Conservation (phyloP, 2,329 filamentous ascomycete genomes). For the Diaporthe vexans region DNA sequence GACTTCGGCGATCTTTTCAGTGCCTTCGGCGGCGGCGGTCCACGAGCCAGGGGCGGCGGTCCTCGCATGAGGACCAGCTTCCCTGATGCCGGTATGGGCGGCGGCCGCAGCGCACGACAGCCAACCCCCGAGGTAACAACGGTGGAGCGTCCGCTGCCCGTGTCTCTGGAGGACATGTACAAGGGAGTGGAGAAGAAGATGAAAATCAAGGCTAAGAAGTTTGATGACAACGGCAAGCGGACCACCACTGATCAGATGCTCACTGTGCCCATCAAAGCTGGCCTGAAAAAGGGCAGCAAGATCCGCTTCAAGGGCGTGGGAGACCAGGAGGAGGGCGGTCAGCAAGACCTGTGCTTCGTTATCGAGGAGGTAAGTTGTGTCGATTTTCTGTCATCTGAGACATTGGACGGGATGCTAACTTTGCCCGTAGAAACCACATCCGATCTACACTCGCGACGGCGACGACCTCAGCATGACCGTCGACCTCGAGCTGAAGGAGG, state of each 20-base stretch:
- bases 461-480: slow-evolving; percentile 87
- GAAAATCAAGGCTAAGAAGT: slow-evolving; percentile 97
- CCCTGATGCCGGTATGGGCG: slow-evolving; percentile 48
- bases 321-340: slow-evolving; percentile 95
- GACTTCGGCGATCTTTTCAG: slow-evolving; percentile 70
- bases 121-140: slow-evolving; percentile 89
- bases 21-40: slow-evolving; percentile 60
- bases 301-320: slow-evolving; percentile 99
- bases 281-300: slow-evolving; percentile 96
- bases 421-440: slow-evolving; percentile 81
- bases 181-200: slow-evolving; percentile 94
- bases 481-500: slow-evolving; percentile 91
- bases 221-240: slow-evolving; percentile 87
- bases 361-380: slow-evolving; percentile 83
- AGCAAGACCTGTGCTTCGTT: slow-evolving; percentile 95
- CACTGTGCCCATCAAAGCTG: slow-evolving; percentile 95
- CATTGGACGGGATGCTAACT: slow-evolving; percentile 54
- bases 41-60: slow-evolving; percentile 49
- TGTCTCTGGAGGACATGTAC: slow-evolving; percentile 91
- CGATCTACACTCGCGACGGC: slow-evolving; percentile 86
- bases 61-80: slow-evolving; percentile 59
- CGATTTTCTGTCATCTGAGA: not conserved
- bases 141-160: slow-evolving; percentile 84
- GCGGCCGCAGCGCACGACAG: slow-evolving; percentile 55
- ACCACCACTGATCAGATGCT: slow-evolving; percentile 90